A percentile compares a stretch with the other conserved stretches of the same genome.
Evolutionary conservation across 352 stramenopile genomes (phyloP).

Genomic region (Phytophthora fragariae): DNA sequence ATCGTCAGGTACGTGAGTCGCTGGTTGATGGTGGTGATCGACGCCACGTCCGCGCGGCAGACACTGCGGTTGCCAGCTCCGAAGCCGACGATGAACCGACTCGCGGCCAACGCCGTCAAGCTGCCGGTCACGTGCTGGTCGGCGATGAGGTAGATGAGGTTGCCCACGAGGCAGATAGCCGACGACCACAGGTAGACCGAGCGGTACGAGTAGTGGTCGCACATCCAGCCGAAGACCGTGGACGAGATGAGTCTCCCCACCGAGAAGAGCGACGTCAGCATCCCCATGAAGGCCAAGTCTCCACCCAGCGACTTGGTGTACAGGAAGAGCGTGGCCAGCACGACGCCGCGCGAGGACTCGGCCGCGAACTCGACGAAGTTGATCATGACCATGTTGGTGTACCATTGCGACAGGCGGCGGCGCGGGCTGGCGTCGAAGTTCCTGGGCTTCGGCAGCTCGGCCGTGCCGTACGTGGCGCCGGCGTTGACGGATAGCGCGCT

Average conservation of each 20-base stretch:
- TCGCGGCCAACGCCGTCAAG: slow-evolving; percentile 54
- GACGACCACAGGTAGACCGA: slow-evolving; percentile 80
- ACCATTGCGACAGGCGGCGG: slow-evolving; percentile 56
- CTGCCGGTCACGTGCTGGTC: slow-evolving; percentile 67
- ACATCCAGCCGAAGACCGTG: slow-evolving; percentile 83
- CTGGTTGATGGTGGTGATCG: slow-evolving; percentile 73
- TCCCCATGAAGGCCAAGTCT: slow-evolving; percentile 74
- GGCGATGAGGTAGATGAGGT: slow-evolving; percentile 72
- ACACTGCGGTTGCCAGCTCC: slow-evolving; percentile 78
- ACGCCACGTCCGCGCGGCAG: slow-evolving; percentile 73
- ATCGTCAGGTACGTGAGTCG: slow-evolving; percentile 74
- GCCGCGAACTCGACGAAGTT: slow-evolving; percentile 86
- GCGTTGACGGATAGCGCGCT: slow-evolving; percentile 32
- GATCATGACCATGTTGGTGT: slow-evolving; percentile 76
- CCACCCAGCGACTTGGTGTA: slow-evolving; percentile 81
- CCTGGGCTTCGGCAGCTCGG: slow-evolving; percentile 29
- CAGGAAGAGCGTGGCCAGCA: slow-evolving; percentile 81
- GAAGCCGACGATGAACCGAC: slow-evolving; percentile 79
- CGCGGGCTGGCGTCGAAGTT: slow-evolving; percentile 51
- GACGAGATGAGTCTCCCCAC: slow-evolving; percentile 79
- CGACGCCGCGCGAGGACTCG: slow-evolving; percentile 74
- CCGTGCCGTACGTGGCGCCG: slow-evolving; percentile 43
- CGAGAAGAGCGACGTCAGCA: slow-evolving; percentile 81
- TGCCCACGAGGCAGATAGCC: slow-evolving; percentile 67
- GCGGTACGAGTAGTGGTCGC: slow-evolving; percentile 79